Evolutionary conservation across 805 yeast genomes (phyloP).

Genomic region (Scheffersomyces ergatensis): DNA sequence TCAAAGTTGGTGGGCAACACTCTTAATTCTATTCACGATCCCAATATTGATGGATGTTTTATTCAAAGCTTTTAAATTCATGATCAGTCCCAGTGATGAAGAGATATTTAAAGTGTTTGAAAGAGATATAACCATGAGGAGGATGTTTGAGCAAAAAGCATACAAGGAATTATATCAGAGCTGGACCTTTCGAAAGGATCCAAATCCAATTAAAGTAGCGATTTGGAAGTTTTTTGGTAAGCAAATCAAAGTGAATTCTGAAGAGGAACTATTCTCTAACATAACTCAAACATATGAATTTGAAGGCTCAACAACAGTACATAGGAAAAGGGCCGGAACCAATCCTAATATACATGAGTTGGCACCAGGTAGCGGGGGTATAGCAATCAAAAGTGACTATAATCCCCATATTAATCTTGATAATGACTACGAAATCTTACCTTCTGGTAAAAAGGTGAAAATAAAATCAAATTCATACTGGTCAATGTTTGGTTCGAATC

Average conservation of each 20-base stretch:
- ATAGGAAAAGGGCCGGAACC: conserved; percentile 50
- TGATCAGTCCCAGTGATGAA: conserved; percentile 67
- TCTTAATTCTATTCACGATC: conserved; percentile 53
- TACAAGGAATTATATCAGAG: conserved; percentile 73
- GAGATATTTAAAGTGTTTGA: conserved; percentile 80
- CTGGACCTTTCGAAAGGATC: conserved; percentile 64
- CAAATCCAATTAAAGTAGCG: conserved; percentile 16
- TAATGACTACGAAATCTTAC: conserved; percentile 56
- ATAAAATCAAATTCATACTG: conserved; percentile 13
- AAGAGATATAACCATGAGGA: conserved; percentile 61
- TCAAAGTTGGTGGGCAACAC: conserved; percentile 81
- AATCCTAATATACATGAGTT: conserved; percentile 45
- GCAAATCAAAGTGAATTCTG: conserved; percentile 3
- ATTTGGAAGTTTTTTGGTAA: conserved; percentile 7
- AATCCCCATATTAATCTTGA: conserved; percentile 24
- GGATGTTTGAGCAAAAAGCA: conserved; percentile 69
- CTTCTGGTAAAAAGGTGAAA: conserved; percentile 64
- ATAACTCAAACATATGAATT: background rate
- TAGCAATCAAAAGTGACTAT: conserved; percentile 20
- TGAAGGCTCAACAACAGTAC: conserved; percentile 30
- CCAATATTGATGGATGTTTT: conserved; percentile 68
- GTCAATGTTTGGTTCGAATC: conserved; percentile 33
- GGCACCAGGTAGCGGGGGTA: conserved; percentile 46
- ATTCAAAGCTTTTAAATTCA: conserved; percentile 52
- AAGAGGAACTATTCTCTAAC: conserved; percentile 1